Evolutionary conservation across 192 early-diverging fungal species (phyloP), one percentile per base, ranked within the genome.

Genomic region (Linderina pennispora): DNA sequence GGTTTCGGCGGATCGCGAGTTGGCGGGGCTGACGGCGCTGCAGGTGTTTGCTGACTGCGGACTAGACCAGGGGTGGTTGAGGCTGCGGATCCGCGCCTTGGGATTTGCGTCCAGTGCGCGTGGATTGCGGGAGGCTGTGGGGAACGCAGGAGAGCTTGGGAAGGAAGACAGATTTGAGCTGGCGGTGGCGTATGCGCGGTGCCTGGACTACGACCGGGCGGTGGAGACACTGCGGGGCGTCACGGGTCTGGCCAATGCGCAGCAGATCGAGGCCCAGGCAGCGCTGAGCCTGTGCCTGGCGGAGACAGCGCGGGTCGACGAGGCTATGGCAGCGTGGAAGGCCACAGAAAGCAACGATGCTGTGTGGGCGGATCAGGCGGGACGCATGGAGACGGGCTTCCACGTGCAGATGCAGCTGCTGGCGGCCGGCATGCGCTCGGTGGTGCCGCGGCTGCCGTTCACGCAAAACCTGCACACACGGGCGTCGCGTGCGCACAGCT

Each of bases 81-180:
- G 20, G 23, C 15, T 57, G 24, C 8, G 23, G 17, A 55, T 71
- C 18, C 59, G 67, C 14, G 50, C 52, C 3, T 40, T 41, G 23
- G 67, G 67, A 24, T 71, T 63, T 40, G 26, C 40, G 1, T 63
- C n/a, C n/a, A n/a, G n/a, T n/a, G n/a, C n/a, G n/a, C n/a, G n/a
- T n/a, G n/a, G n/a, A n/a, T n/a, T n/a, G n/a, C n/a, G n/a, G n/a
- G n/a, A n/a, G n/a, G n/a, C n/a, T n/a, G n/a, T n/a, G n/a, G n/a
- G n/a, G n/a, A n/a, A n/a, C n/a, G n/a, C n/a, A n/a, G n/a, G n/a
- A n/a, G n/a, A n/a, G n/a, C n/a, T n/a, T n/a, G n/a, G n/a, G 0
- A 8, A 1, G 4, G 13, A 8, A 0, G 53, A 49, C 40, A 40
- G 23, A 13, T 48, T 37, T 22, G 68, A 72, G 41, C 38, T 56